Evolutionary conservation across 805 yeast species (phyloP), one percentile per base, ranked within the genome.

Genomic region (Saturnispora sekii): DNA sequence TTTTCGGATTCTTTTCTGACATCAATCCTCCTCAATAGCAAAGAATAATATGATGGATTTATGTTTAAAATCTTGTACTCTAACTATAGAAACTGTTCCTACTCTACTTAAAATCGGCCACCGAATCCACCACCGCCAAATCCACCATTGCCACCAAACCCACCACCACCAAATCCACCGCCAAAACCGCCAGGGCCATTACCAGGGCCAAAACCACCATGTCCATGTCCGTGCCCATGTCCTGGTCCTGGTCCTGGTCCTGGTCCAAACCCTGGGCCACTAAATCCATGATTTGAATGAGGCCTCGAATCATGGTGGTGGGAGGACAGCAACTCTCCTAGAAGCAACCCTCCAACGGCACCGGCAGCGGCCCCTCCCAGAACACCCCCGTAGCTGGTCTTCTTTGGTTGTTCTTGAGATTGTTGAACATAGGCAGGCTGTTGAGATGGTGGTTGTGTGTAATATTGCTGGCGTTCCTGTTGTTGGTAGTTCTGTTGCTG

Each of bases 311-410:
- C 26, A 8, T 21, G 26, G 26, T 21, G 26, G 26, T 5, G 26
- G 7, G 5, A 6, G 26, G 26, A 21, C 26, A 21, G 54, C 51
- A 32, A 30, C 12, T 50, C 48, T 21, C 51, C 59, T 39, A 62
- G 33, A 40, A 61, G 12, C 10, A 57, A 49, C 35, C 63, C 66
- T 36, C 63, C 59, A 26, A 59, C 54, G 9, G 57, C 55, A 38
- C 67, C 67, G 4, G 59, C 50, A 3, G 64, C 66, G n/a, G 58
- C 54, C 40, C 66, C 63, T 5, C 64, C 63, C 43, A 56, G 28
- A 51, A 54, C 38, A 8, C 57, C 58, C 14, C 64, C 59, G 53
- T 51, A 45, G 37, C 59, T 21, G 26, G 26, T 21, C 30, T 44
- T 44, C 28, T 34, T 35, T 3, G 35, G 32, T n/a, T 50, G 51